phyloP scores from a whole-genome alignment of 176 grass and related monocot species.

The Avena atlantica region DNA sequence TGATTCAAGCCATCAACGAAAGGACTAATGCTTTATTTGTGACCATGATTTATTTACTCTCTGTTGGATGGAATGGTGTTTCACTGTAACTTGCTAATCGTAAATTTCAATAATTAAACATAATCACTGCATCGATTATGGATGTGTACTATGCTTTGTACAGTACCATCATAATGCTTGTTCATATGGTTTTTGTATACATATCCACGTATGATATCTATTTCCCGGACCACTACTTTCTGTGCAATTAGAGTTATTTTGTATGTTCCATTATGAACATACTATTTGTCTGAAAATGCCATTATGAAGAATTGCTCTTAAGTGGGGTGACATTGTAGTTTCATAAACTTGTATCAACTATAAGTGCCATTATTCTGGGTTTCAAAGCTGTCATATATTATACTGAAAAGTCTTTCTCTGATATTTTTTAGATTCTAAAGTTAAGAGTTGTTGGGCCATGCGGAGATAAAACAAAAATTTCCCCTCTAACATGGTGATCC shows the following conservation, averaged over 20 bases:
- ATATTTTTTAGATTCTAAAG: slow-evolving; percentile 57
- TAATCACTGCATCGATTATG: background rate
- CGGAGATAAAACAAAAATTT: too few species aligned
- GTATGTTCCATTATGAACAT: slow-evolving; percentile 1
- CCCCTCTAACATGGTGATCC: too few species aligned
- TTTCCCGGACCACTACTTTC: background rate
- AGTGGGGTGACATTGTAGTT: background rate
- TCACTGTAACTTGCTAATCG: slow-evolving; percentile 3
- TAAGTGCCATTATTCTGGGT: slow-evolving; percentile 28
- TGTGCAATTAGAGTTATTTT: slow-evolving; percentile 27
- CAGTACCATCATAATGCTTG: background rate
- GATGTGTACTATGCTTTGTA: background rate
- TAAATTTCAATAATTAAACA: slow-evolving; percentile 15
- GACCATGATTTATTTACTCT: slow-evolving; percentile 19
- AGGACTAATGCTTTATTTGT: slow-evolving; percentile 31
- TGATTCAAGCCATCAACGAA: background rate
- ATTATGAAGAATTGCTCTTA: background rate
- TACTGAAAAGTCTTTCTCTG: slow-evolving; percentile 30
- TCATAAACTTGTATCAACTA: slow-evolving; percentile 26
- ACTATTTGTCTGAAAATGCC: background rate
- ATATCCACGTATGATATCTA: background rate
- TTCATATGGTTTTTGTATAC: slow-evolving; percentile 8
- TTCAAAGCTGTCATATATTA: slow-evolving; percentile 36
- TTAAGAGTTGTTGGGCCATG: too few species aligned
- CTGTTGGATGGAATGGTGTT: slow-evolving; percentile 12